Base-by-base conservation (phyloP, 2,329 filamentous ascomycete genomes). In the Fusarium oligoseptatum region DNA sequence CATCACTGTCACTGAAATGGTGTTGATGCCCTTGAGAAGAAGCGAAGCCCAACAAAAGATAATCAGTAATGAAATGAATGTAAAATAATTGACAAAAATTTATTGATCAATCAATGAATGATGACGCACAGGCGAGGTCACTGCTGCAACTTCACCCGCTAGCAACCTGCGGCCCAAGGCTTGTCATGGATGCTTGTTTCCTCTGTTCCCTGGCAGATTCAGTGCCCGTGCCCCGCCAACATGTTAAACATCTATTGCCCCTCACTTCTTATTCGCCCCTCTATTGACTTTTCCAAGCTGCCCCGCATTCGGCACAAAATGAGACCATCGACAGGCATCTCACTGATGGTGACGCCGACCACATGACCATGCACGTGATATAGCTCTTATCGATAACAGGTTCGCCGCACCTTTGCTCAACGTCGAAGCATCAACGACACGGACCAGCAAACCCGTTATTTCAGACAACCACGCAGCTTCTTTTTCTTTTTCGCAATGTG, bases 191-290 rank as follows among this genome's bases (percentile, higher is more conserved):
- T 75, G 72, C 72, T 76, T 76, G 62, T 64, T 69, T 50, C 60
- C 64, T 66, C 75, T 76, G 62, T 64, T 69, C 56, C 60, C 64
- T 66, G 72, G 61, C 70, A 70, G 34, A n/a, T 65, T 64, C 24
- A 29, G 15, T 29, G 37, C 10, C 32, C 32, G 32, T 75, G 75
- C 76, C 76, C 76, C 76, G 73, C 76, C 73, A 78, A 75, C 48
- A 55, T 45, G 60, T 50, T 66, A 62, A 67, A 70, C 48, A 64
- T 78, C 10, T 10, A 32, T 32, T 32, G 74, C 77, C 77, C 77
- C 77, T 76, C 76, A 68, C 66, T 74, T 63, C 65, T 75, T 52
- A 67, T 69, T 72, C 72, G 69, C 73, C 77, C 75, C 77, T 75
- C 76, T 62, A 73, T 75, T 70, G 56, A 55, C 68, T 70, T 68